Evolutionary conservation across 139 green algal species (phyloP).

Genomic region (Auxenochlorella protothecoides): DNA sequence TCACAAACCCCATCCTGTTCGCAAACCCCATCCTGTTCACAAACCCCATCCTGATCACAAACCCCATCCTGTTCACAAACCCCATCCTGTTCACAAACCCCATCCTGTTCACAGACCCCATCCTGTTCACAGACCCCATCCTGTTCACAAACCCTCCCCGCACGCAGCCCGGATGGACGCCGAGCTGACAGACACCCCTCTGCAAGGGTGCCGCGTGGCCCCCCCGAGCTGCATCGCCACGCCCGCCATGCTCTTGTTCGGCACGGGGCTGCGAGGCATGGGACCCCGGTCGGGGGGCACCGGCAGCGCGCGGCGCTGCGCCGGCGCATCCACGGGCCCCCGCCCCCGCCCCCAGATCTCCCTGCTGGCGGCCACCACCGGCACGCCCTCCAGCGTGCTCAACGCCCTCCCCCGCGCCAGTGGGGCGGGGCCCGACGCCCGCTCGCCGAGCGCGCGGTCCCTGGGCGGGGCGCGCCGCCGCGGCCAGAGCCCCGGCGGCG

Average conservation of each 20-base stretch:
- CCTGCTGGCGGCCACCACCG: background rate
- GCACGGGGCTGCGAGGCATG: conserved; percentile 3
- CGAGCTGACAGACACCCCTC: conserved; percentile 4
- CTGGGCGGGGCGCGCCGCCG: too few species aligned
- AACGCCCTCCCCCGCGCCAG: background rate
- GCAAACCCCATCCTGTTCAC: too few species aligned
- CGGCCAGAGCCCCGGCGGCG: too few species aligned
- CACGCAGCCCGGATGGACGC: conserved; percentile 4
- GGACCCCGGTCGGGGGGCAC: background rate
- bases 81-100: background rate
- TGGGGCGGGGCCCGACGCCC: too few species aligned
- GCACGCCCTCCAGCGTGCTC: background rate
- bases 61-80: background rate
- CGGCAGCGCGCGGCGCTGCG: conserved; percentile 5
- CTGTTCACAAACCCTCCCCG: background rate
- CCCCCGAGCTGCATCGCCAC: conserved; percentile 5
- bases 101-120: background rate
- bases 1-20: too few species aligned
- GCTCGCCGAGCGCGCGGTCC: too few species aligned
- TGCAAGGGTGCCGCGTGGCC: conserved; percentile 5
- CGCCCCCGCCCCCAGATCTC: background rate
- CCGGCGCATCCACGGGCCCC: background rate
- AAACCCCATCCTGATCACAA: too few species aligned
- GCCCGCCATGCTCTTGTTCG: conserved; percentile 14
- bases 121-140: background rate